Conservation (phyloP, 371 early-diverging fungal species). For the Zychaea mexicana region DNA sequence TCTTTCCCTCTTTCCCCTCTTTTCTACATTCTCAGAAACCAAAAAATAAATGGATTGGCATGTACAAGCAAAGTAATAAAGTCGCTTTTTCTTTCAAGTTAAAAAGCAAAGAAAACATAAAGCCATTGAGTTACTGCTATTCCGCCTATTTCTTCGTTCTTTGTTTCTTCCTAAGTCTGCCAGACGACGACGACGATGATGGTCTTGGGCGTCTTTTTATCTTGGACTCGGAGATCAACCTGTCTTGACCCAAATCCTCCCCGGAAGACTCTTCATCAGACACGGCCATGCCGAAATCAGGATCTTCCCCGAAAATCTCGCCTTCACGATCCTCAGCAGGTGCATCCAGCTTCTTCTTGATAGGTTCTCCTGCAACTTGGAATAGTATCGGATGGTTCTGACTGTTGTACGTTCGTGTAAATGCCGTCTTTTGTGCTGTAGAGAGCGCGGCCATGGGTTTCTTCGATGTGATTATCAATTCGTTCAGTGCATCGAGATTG, state of each 20-base stretch:
- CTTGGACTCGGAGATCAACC: conserved; percentile 4
- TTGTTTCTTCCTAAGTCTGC: background rate
- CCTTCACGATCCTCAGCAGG: conserved; percentile 67
- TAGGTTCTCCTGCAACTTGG: conserved; percentile 40
- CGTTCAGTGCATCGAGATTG: conserved; percentile 84
- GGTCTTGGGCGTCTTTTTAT: background rate
- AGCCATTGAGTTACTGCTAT: no score
- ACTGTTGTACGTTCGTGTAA: conserved; percentile 86
- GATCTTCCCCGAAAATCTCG: conserved; percentile 67
- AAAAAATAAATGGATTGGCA: no score
- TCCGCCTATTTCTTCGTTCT: background rate
- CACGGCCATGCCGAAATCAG: conserved; percentile 48
- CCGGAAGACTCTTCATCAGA: conserved; percentile 62
- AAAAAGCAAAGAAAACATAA: no score
- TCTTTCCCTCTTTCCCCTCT: background rate
- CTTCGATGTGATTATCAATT: conserved; percentile 59
- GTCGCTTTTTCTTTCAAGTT: no score
- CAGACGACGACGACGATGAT: background rate
- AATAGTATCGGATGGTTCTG: conserved; percentile 74
- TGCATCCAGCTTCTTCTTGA: conserved; percentile 36
- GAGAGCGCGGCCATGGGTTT: conserved; percentile 63
- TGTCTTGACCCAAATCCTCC: conserved; percentile 5
- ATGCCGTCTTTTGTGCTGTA: conserved; percentile 72
- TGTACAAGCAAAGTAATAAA: no score
- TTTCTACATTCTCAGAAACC: no score